These are phyloP conservation scores for Gossypium anomalum DNA, from an alignment of 345 rosid genomes.

Conservation along the genomic window DNA sequence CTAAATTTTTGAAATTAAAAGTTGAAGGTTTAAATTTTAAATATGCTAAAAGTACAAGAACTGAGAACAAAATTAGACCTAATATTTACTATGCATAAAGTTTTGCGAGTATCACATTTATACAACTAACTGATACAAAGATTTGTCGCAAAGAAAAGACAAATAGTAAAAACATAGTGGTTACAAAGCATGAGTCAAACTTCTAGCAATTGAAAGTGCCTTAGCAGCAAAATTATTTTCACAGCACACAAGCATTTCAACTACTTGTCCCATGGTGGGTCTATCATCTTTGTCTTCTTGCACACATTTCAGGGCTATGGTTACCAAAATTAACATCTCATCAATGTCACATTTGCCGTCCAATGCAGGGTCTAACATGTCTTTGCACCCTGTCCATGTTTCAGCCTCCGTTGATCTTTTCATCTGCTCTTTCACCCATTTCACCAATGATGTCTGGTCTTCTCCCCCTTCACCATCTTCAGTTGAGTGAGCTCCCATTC, in stretches of 20 bases:
- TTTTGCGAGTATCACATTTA: no score
- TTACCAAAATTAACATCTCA: not conserved
- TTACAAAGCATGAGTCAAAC: not conserved
- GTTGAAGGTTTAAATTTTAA: no score
- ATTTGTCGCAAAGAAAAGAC: no score
- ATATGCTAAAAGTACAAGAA: no score
- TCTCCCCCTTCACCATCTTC: not conserved
- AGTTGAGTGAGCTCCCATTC: not conserved
- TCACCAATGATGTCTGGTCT: not conserved
- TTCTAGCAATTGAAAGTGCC: not conserved
- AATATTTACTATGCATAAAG: no score
- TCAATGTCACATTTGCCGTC: not conserved
- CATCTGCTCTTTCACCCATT: not conserved
- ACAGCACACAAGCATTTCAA: slow-evolving; percentile 11
- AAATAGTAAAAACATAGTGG: no score
- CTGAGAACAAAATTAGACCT: no score
- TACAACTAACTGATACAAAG: no score
- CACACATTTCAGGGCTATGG: slow-evolving; percentile 11
- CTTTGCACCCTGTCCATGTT: not conserved
- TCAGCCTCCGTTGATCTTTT: not conserved
- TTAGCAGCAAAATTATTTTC: not conserved
- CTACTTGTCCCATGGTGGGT: slow-evolving; percentile 24
- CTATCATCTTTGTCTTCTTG: slow-evolving; percentile 17
- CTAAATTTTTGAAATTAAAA: no score
- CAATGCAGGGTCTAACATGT: not conserved